Evolutionary conservation across 2,329 filamentous ascomycete genomes (phyloP).

Genomic region (Aspergillus felis): DNA sequence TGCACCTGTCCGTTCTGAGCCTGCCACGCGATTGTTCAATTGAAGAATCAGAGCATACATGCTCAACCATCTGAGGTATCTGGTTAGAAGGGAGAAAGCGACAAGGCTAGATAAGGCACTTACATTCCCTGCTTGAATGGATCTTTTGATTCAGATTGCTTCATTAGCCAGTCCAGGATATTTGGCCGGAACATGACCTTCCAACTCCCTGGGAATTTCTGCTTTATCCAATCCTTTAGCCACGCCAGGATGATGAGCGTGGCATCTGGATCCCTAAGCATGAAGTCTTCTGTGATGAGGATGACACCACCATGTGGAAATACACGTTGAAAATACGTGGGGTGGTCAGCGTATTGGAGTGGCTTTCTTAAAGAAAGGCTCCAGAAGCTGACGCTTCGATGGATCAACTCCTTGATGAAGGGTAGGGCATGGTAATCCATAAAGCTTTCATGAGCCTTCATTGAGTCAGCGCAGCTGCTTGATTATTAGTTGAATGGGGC

Average conservation of each 20-base stretch:
- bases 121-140: slow-evolving; percentile 15
- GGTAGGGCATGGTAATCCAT: slow-evolving; percentile 26
- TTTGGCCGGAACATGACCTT: slow-evolving; percentile 39
- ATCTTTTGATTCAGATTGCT: slow-evolving; percentile 17
- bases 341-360: slow-evolving; percentile 20
- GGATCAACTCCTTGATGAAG: slow-evolving; percentile 21
- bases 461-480: slow-evolving; percentile 3
- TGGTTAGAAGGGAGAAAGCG: background rate
- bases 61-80: slow-evolving; percentile 17
- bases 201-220: slow-evolving; percentile 26
- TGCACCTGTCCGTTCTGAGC: background rate
- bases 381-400: slow-evolving; percentile 31
- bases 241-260: slow-evolving; percentile 34
- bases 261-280: slow-evolving; percentile 26
- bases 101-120: slow-evolving; percentile 2
- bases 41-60: slow-evolving; percentile 28
- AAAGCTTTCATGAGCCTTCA: slow-evolving; percentile 38
- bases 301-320: slow-evolving; percentile 37
- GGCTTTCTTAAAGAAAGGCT: slow-evolving; percentile 26
- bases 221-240: slow-evolving; percentile 24
- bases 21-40: slow-evolving; percentile 2
- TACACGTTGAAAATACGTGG: slow-evolving; percentile 30
- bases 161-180: slow-evolving; percentile 32
- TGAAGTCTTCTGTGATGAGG: slow-evolving; percentile 40
- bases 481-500: slow-evolving; percentile 3